A percentile compares a stretch with the other conserved stretches of the same genome.
These are phyloP conservation scores for Salpingoeca rosetta DNA, from an alignment of 78 protist species.

Conservation along the genomic window DNA sequence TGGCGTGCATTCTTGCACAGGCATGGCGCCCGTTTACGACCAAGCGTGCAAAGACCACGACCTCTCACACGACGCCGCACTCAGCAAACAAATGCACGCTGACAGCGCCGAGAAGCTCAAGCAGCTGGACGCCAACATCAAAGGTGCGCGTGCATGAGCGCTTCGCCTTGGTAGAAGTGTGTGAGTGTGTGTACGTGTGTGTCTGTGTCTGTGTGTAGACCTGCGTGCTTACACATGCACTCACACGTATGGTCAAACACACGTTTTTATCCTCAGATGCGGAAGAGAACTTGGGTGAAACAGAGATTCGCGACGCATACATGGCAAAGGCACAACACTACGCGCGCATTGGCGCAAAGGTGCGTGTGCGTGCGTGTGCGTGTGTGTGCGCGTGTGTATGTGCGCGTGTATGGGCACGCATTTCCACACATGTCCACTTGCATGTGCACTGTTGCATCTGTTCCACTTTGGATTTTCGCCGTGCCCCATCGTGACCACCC, in stretches of 20 bases:
- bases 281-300: slow-evolving; percentile 84
- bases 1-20: too few relatives aligned
- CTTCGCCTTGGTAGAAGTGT: too few relatives aligned
- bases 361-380: neutral
- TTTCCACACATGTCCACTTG: neutral
- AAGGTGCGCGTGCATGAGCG: too few relatives aligned
- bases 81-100: slow-evolving; percentile 12
- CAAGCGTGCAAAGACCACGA: slow-evolving; percentile 40
- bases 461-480: neutral
- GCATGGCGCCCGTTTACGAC: slow-evolving; percentile 67
- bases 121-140: slow-evolving; percentile 51
- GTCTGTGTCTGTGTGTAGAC: too few relatives aligned
- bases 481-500: too few relatives aligned
- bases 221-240: too few relatives aligned
- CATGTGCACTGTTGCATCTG: neutral
- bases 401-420: neutral
- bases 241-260: too few relatives aligned
- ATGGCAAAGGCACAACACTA: slow-evolving; percentile 55
- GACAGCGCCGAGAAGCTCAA: slow-evolving; percentile 40
- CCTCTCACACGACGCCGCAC: slow-evolving; percentile 37
- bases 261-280: too few relatives aligned
- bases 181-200: too few relatives aligned
- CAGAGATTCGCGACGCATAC: slow-evolving; percentile 83
- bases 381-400: neutral
- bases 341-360: slow-evolving; percentile 80